These are phyloP conservation scores for Phyllosticta capitalensis DNA, from an alignment of 2,329 filamentous ascomycete species.

Conservation along the genomic window DNA sequence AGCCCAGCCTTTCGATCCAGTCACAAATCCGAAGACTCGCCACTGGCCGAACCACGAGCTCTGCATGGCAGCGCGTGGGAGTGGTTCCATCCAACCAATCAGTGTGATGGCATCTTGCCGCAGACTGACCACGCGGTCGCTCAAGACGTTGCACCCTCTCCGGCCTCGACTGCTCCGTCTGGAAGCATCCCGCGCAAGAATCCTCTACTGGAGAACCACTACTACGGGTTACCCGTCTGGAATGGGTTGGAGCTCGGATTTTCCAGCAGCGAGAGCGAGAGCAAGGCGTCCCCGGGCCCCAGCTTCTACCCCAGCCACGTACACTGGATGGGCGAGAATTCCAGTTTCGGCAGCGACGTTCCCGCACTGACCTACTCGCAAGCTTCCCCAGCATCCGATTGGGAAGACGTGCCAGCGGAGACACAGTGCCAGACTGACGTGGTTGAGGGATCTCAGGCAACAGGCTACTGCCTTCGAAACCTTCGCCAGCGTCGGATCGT, in stretches of 20 bases:
- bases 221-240: neutral
- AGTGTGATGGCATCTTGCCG: neutral
- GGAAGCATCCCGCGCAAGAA: neutral
- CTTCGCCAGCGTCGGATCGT: neutral
- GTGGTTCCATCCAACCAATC: neutral
- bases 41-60: neutral
- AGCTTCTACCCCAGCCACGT: neutral
- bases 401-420: neutral
- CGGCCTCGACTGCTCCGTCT: neutral
- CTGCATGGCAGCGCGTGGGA: neutral
- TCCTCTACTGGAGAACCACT: neutral
- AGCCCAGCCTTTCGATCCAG: neutral
- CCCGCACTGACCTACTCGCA: conserved; percentile 4
- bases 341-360: neutral
- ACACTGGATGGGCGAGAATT: neutral
- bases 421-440: neutral
- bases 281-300: neutral
- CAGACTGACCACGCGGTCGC: neutral
- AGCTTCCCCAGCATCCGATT: conserved; percentile 1
- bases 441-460: neutral
- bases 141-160: neutral
- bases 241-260: neutral
- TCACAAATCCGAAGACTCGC: neutral
- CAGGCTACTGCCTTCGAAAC: neutral
- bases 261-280: conserved; percentile 3